Conservation (phyloP, 2,329 filamentous ascomycete genomes). For the Xylaria sp. region DNA sequence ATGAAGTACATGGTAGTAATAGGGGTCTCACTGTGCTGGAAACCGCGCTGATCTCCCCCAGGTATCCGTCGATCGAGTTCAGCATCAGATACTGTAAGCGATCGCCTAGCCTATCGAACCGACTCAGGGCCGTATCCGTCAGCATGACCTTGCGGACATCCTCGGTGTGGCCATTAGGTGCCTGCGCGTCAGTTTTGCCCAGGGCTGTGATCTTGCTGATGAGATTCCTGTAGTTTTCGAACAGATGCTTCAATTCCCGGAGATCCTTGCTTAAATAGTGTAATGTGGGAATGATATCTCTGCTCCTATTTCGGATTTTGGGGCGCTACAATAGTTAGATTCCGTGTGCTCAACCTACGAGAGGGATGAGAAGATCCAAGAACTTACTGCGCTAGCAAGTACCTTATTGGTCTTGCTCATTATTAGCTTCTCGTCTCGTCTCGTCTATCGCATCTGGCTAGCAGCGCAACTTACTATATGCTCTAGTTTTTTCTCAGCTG, state of each 20-base stretch:
- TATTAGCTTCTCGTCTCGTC: conserved; percentile 33
- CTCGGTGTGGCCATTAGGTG: conserved; percentile 22
- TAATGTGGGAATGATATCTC: conserved; percentile 66
- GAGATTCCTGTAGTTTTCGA: conserved; percentile 69
- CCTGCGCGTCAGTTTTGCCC: conserved; percentile 44
- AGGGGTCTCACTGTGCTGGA: conserved; percentile 68
- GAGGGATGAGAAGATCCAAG: conserved; percentile 2
- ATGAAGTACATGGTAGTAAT: background rate
- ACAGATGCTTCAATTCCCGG: conserved; percentile 69
- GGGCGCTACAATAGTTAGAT: conserved; percentile 43
- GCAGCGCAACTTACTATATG: conserved; percentile 55
- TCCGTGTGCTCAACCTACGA: background rate
- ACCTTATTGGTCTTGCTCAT: conserved; percentile 50
- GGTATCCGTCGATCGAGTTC: conserved; percentile 69
- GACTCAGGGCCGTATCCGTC: conserved; percentile 61
- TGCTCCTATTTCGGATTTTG: conserved; percentile 55
- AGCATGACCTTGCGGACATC: conserved; percentile 48
- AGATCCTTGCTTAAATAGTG: conserved; percentile 71
- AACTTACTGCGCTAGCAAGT: conserved; percentile 52
- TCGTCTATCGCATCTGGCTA: conserved; percentile 12
- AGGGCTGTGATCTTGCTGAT: conserved; percentile 67
- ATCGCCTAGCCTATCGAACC: conserved; percentile 70
- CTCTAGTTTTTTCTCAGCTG: conserved; percentile 59
- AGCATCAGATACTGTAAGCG: conserved; percentile 70
- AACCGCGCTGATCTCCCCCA: conserved; percentile 76